These are phyloP conservation scores for Yarrowia bubula DNA, from an alignment of 805 yeast species.

Conservation along the genomic window DNA sequence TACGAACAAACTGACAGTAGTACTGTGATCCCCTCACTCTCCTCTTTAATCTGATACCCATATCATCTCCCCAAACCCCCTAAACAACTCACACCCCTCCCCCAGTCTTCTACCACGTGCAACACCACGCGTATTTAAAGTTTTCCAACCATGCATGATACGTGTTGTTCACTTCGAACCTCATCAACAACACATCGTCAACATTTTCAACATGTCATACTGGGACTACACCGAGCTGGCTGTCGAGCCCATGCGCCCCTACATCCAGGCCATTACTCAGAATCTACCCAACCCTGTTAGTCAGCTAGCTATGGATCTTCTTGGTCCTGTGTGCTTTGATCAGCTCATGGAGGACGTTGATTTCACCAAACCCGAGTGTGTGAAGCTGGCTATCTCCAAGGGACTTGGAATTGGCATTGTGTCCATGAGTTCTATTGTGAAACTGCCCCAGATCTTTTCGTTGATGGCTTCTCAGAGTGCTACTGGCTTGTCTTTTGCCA, in stretches of 20 bases:
- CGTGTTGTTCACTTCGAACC: too few relatives aligned
- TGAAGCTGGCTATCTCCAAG: slow-evolving; percentile 39
- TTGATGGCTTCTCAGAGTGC: slow-evolving; percentile 40
- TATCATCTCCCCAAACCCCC: background rate
- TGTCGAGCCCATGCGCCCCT: slow-evolving; percentile 29
- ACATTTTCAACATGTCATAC: background rate
- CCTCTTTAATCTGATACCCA: background rate
- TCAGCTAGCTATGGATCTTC: slow-evolving; percentile 31
- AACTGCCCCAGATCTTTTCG: slow-evolving; percentile 45
- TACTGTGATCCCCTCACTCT: background rate
- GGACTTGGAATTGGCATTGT: slow-evolving; percentile 43
- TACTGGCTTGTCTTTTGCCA: slow-evolving; percentile 41
- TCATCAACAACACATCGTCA: background rate
- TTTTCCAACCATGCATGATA: background rate
- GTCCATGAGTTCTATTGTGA: slow-evolving; percentile 42
- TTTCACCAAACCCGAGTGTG: slow-evolving; percentile 34
- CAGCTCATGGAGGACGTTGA: slow-evolving; percentile 33
- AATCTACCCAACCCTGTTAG: slow-evolving; percentile 34
- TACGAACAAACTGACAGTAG: background rate
- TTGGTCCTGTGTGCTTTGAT: slow-evolving; percentile 35
- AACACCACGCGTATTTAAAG: background rate
- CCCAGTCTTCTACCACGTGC: background rate
- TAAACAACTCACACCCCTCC: background rate
- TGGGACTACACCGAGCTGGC: slow-evolving; percentile 25
- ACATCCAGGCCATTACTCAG: slow-evolving; percentile 30